Evolutionary conservation across 441 rosid genomes (phyloP).

Genomic region (Eruca vesicaria): DNA sequence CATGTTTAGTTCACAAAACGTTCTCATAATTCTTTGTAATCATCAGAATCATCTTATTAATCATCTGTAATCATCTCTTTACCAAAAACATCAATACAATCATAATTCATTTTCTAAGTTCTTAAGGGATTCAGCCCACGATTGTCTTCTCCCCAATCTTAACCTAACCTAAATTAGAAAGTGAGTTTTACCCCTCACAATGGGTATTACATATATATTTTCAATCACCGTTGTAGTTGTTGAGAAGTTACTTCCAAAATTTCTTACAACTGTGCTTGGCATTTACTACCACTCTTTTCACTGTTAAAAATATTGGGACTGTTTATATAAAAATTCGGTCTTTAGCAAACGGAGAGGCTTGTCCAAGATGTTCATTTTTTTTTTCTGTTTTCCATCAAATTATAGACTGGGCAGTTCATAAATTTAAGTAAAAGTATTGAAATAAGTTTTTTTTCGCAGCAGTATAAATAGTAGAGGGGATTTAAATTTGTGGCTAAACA

Average conservation of each 20-base stretch:
- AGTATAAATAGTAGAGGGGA: not conserved
- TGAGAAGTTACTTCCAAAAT: slow-evolving; percentile 26
- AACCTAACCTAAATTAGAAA: too few species aligned
- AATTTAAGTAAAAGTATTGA: not conserved
- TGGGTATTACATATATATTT: too few species aligned
- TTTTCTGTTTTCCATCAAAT: not conserved
- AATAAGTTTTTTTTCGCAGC: not conserved
- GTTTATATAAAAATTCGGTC: not conserved
- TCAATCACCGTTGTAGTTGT: slow-evolving; percentile 27
- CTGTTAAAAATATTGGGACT: not conserved
- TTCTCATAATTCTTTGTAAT: too few species aligned
- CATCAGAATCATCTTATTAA: too few species aligned
- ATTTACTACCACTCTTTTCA: slow-evolving; percentile 12
- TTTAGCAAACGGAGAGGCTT: slow-evolving; percentile 16
- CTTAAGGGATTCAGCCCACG: too few species aligned
- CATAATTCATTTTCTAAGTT: too few species aligned
- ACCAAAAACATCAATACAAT: too few species aligned
- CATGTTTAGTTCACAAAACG: too few species aligned
- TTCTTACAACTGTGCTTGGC: slow-evolving; percentile 6
- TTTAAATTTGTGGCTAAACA: not conserved
- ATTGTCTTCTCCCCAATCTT: too few species aligned
- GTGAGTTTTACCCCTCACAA: too few species aligned
- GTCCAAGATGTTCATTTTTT: not conserved
- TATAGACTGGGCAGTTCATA: not conserved
- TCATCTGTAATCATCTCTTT: too few species aligned